Evolutionary conservation across 345 rosid genomes (phyloP), one percentile per base, ranked within the genome.

Genomic region (Eutrema heterophyllum): DNA sequence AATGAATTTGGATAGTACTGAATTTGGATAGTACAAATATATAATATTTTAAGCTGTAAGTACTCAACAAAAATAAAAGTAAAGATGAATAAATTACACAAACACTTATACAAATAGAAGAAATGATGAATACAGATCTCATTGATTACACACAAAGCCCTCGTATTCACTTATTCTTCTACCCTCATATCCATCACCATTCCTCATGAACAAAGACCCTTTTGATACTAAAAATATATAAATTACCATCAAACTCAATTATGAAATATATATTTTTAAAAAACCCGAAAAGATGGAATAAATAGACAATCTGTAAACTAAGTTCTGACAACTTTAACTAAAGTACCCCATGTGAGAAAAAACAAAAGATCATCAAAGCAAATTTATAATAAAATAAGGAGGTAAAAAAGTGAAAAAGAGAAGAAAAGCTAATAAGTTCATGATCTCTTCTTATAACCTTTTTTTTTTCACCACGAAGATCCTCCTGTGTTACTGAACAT

Each of bases 261-360:
- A 74, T 51, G 62, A 65, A 48, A 64, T 49, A 24, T 50, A 7
- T 72, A 16, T n/a, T 2, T 18, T 1, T 0, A 4, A 39, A 24
- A 44, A 63, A 7, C 15, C 32, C 36, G 2, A 26, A 67, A 58
- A 32, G 14, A 40, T 30, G 51, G 59, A 67, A 59, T 46, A 9
- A 63, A 70, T 70, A 57, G 80, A 63, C 61, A 55, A 29, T 77
- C 71, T 67, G 68, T 64, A 64, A 70, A 64, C 76, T 77, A 70
- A 75, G 40, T 56, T 65, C 76, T 56, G 80, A 77, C 76, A 77
- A 49, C 80, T 77, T 77, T 77, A 77, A 63, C 71, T 77, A 77
- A 77, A 77, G 80, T 57, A 56, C 55, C 76, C 76, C 80, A 77
- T 77, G 80, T 77, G 80, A 77, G 67, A 76, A 76, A 55, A 71